These are phyloP conservation scores for Botrytis squamosa DNA, from an alignment of 2,329 filamentous ascomycete genomes.

Conservation along the genomic window DNA sequence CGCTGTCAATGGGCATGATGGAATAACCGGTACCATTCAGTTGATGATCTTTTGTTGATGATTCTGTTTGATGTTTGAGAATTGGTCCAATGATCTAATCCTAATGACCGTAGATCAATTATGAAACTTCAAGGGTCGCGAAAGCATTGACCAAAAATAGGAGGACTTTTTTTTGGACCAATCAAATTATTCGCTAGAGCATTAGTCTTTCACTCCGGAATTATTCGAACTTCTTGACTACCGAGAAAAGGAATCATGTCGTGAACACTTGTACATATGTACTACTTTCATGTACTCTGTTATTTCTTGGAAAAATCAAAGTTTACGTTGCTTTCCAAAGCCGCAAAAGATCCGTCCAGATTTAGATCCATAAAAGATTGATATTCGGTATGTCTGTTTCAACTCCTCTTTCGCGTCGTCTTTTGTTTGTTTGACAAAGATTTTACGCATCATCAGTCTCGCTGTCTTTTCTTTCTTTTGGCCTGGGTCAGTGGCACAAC, in stretches of 20 bases:
- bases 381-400: conserved; percentile 7
- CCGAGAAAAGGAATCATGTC: conserved; percentile 10
- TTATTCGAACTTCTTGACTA: not conserved
- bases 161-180: not conserved
- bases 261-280: not conserved
- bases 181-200: not conserved
- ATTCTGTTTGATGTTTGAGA: conserved; percentile 20
- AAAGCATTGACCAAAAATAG: conserved; percentile 1
- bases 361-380: not conserved
- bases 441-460: not conserved
- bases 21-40: not conserved
- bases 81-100: conserved; percentile 18
- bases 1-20: conserved; percentile 4
- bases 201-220: not conserved
- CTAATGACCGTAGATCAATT: conserved; percentile 6
- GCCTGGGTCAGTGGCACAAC: not conserved
- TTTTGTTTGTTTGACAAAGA: not conserved
- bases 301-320: not conserved
- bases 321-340: not conserved
- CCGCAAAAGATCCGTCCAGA: conserved; percentile 1
- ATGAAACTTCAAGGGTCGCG: conserved; percentile 19
- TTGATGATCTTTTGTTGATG: not conserved
- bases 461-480: not conserved
- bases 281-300: not conserved
- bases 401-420: conserved; percentile 2